Base-by-base conservation (phyloP, 169 alveolate species). In the Amoebophrya sp. region DNA sequence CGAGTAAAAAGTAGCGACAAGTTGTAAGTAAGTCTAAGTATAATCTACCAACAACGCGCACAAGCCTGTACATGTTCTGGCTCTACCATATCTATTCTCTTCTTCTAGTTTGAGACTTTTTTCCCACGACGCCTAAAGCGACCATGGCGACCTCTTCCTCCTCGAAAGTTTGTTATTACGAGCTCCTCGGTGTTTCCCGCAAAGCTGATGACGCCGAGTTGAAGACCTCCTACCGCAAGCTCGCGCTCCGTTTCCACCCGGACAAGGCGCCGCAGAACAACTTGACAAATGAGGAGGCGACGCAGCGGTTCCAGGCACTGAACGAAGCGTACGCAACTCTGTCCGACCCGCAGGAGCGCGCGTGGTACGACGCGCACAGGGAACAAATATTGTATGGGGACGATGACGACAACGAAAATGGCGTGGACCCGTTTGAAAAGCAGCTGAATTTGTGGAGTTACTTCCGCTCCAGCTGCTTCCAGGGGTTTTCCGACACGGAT, bases 351-450 rank as follows among this genome's bases (percentile, higher is more conserved):
- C 90, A 89, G 32, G 90, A 89, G 90, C 53, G 90, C 32, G 55
- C 90, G 18, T 89, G 90, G 90, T 89, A 89, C 38, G 90, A 89
- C 55, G 55, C 66, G 33, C 90, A 89, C 55, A 3, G 90, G 32
- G 90, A 39, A 7, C 77, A 89, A 55, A 89, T 89, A 0, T 29
- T 89, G 38, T 32, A 32, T 18, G 89, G 89, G 0, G 40, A n/a
- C 40, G 89, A 35, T 0, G 89, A 77, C 40, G 89, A 0, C 89
- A 55, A 39, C 25, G 90, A 29, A 1, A 40, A 10, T 7, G 41
- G 25, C 40, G n/a, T 10, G 23, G 90, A 39, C 38, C 55, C 77
- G 66, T 0, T n/a, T 12, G 89, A 23, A 3, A n/a, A 2, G 40
- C 0, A 0, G 25, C 23, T 89, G 10, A 7, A 10, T 25, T 7